Conservation (phyloP, 106 monocot genomes). For the Dendrobium nobile region DNA sequence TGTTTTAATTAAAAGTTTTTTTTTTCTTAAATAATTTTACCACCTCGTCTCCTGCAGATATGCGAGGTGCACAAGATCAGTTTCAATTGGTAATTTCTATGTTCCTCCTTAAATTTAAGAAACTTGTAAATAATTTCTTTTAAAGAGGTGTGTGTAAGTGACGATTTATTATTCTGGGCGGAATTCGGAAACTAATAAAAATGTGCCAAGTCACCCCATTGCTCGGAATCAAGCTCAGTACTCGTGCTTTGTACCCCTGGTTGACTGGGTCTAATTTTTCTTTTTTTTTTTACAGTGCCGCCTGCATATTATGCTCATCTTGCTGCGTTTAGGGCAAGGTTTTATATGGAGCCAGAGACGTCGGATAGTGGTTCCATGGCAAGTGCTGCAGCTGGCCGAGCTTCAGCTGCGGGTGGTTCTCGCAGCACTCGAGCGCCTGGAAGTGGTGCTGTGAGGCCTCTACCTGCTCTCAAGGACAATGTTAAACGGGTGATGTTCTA, state of each 20-base stretch:
- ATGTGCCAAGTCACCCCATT: too few species aligned
- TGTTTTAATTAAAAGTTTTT: background rate
- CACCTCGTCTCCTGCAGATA: slow-evolving; percentile 1
- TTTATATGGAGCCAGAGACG: slow-evolving; percentile 26
- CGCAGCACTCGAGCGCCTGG: background rate
- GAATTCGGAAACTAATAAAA: too few species aligned
- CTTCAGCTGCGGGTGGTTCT: slow-evolving; percentile 11
- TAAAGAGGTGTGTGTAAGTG: too few species aligned
- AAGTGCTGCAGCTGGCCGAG: slow-evolving; percentile 36
- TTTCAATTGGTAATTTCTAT: slow-evolving; percentile 14
- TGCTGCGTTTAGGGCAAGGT: slow-evolving; percentile 42
- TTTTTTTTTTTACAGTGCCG: slow-evolving; percentile 22
- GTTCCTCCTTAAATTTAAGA: background rate
- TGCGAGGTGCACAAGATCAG: slow-evolving; percentile 19
- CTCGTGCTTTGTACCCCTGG: too few species aligned
- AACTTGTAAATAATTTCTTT: too few species aligned
- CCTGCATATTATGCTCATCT: slow-evolving; percentile 54
- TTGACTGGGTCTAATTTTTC: background rate
- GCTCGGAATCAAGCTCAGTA: too few species aligned
- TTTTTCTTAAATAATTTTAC: background rate
- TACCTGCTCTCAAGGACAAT: slow-evolving; percentile 10
- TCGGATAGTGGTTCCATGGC: slow-evolving; percentile 18
- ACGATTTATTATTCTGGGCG: too few species aligned
- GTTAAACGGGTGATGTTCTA: slow-evolving; percentile 12
- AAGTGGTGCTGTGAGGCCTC: slow-evolving; percentile 8